Conservation (phyloP, 1,284 basidiomycete genomes). For the Sparassis latifolia region DNA sequence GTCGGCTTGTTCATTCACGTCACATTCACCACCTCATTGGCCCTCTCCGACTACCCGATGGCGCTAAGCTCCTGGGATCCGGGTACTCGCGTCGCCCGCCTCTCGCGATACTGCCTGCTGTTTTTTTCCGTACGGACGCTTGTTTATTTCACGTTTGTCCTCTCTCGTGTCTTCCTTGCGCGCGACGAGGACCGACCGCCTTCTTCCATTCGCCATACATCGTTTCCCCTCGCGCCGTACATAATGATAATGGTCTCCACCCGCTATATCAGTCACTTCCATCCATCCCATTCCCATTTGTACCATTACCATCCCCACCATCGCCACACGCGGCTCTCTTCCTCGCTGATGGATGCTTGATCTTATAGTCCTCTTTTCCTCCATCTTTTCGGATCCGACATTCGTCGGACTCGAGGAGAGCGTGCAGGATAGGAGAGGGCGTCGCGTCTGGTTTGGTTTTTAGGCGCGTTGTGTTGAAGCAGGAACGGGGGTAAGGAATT, state of each 20-base stretch:
- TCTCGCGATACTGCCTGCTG: conserved; percentile 25
- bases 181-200: conserved; percentile 14
- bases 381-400: conserved; percentile 38
- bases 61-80: conserved; percentile 5
- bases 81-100: conserved; percentile 4
- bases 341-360: conserved; percentile 14
- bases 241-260: conserved; percentile 16
- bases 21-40: background rate
- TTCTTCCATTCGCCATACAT: conserved; percentile 20
- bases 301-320: background rate
- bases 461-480: conserved; percentile 1
- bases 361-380: conserved; percentile 50
- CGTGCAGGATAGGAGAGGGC: conserved; percentile 68
- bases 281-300: conserved; percentile 10
- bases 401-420: conserved; percentile 36
- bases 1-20: background rate
- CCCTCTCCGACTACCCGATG: conserved; percentile 10
- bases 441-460: conserved; percentile 37
- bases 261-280: conserved; percentile 7
- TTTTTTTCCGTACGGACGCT: conserved; percentile 61
- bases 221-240: conserved; percentile 25
- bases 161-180: too few species aligned
- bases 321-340: conserved; percentile 14
- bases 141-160: conserved; percentile 42
- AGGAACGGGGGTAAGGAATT: background rate